Evolutionary conservation across 805 yeast species (phyloP).

Genomic region (Saccharomycopsis oosterbeekiorum): DNA sequence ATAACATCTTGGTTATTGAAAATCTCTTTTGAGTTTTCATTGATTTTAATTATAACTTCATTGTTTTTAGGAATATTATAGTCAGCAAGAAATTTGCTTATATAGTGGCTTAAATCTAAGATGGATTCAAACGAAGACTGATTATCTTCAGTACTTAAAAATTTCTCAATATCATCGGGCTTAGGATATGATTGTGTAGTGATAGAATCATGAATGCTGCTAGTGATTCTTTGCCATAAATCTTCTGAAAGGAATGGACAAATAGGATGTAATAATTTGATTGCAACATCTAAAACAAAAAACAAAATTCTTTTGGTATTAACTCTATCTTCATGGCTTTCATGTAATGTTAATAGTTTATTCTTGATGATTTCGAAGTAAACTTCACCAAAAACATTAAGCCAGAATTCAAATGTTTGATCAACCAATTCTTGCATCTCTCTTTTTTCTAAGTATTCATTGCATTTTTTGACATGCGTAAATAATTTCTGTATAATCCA

Average conservation of each 20-base stretch:
- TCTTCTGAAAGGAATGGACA: slow-evolving; percentile 97
- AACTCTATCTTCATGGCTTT: slow-evolving; percentile 3
- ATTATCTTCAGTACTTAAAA: background rate
- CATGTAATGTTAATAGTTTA: slow-evolving; percentile 61
- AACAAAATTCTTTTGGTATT: slow-evolving; percentile 85
- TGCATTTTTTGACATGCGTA: slow-evolving; percentile 40
- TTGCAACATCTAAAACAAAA: slow-evolving; percentile 82
- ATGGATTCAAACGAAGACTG: slow-evolving; percentile 71
- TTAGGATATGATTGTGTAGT: slow-evolving; percentile 24
- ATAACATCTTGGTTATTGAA: slow-evolving; percentile 2
- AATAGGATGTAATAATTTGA: slow-evolving; percentile 89
- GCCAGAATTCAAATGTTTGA: slow-evolving; percentile 87
- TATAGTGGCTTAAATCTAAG: slow-evolving; percentile 75
- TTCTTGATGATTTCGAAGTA: slow-evolving; percentile 95
- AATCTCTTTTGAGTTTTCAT: background rate
- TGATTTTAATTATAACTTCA: slow-evolving; percentile 59
- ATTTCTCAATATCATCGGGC: background rate
- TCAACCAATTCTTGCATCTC: slow-evolving; percentile 82
- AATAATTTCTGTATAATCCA: slow-evolving; percentile 90
- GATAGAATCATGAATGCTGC: slow-evolving; percentile 56
- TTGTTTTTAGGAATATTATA: slow-evolving; percentile 83
- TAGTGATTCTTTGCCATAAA: slow-evolving; percentile 97
- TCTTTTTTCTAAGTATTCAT: slow-evolving; percentile 38
- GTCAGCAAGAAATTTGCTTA: slow-evolving; percentile 85
- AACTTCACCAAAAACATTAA: slow-evolving; percentile 86